Evolutionary conservation across 139 green algal species (phyloP), one percentile per base, ranked within the genome.

Genomic region (Tetradesmus lagerheimii): DNA sequence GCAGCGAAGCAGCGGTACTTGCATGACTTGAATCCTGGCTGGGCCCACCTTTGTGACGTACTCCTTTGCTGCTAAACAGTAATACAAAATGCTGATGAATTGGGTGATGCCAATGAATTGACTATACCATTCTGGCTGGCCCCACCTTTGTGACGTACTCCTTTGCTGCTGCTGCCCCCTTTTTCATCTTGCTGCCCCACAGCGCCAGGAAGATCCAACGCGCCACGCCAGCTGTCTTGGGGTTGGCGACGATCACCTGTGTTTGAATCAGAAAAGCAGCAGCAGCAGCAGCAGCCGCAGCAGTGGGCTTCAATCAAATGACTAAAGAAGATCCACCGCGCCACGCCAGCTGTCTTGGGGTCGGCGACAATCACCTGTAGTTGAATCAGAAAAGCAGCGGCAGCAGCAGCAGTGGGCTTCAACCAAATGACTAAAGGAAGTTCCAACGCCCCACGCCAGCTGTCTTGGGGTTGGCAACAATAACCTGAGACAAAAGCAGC

Each of bases 321-420:
- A n/a, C n/a, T n/a, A n/a, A 98, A 88, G 91, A 98, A 98, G 66
- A 96, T 98, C 96, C 96, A 98, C 15, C 96, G 92, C 5, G 96
- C 96, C 38, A 97, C 96, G 9, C 96, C 96, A 31, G 96, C 96
- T 5, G 96, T 98, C 91, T 98, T 98, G 41, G 96, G 96, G 91
- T 98, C 98, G 80, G 96, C 95, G 6, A 95, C 94, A 67, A 98
- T 93, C 2, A 97, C 91, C 29, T 95, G 35, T 94, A 91, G 85
- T 66, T 88, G 11, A 50, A 53, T 8, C 11, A 77, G 35, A 39
- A 5, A 27, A 38, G 4, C 75, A 81, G 2, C 34, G 50, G 75
- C 75, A 81, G 75, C 35, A 81, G 34, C 34, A 53, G 74, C 74
- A 80, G 74, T 29, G 8, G 43, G 43, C 4, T 74, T 74, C 15